Conservation (phyloP, 371 early-diverging fungal species). For the Sporodiniella umbellata region DNA sequence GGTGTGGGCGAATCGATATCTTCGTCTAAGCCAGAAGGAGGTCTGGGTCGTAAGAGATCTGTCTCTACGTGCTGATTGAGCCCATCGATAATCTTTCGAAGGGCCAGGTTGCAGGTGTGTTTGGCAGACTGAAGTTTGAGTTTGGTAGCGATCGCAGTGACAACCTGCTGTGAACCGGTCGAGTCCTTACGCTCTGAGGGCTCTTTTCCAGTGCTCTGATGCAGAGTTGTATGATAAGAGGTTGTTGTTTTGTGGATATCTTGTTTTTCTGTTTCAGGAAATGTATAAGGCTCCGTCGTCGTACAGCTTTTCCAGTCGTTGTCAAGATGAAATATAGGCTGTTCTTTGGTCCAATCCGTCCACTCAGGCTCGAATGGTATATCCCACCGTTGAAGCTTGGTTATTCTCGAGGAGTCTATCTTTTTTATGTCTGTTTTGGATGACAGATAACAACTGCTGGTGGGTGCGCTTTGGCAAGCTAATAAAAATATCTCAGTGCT, state of each 20-base stretch:
- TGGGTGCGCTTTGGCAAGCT: not conserved
- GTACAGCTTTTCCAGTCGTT: not conserved
- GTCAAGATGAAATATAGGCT: not conserved
- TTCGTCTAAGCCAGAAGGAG: slow-evolving; percentile 48
- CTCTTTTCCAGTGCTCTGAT: not conserved
- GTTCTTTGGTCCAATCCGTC: not conserved
- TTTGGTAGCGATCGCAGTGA: slow-evolving; percentile 30
- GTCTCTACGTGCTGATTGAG: slow-evolving; percentile 50
- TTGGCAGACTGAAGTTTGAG: slow-evolving; percentile 39
- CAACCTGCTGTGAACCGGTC: not conserved
- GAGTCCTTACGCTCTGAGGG: not conserved
- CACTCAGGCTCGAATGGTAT: not conserved
- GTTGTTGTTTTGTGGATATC: not conserved
- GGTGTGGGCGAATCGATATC: slow-evolving; percentile 61
- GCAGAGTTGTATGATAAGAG: not conserved
- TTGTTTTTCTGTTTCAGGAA: not conserved
- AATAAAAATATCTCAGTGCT: too few species aligned
- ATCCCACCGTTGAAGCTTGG: not conserved
- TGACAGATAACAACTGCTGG: not conserved
- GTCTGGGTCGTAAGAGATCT: slow-evolving; percentile 7
- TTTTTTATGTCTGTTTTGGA: not conserved
- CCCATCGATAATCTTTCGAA: slow-evolving; percentile 69
- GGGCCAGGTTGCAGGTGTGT: slow-evolving; percentile 43
- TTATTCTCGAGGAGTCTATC: not conserved
- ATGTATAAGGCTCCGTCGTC: not conserved